Base-by-base conservation (phyloP, 2,329 filamentous ascomycete genomes). In the Venturia pyrina region DNA sequence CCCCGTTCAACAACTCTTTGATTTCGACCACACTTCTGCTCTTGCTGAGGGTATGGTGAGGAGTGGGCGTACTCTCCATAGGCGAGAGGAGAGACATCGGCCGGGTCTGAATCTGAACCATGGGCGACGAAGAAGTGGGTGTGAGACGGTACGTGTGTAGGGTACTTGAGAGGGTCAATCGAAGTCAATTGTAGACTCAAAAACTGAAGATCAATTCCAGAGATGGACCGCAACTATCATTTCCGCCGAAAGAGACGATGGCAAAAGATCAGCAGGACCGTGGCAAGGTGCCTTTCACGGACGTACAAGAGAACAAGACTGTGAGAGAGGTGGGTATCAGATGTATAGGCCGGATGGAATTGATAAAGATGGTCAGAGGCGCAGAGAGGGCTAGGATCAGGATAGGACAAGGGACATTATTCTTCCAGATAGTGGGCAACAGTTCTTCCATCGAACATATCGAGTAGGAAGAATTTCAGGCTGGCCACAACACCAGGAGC, bases 21-120 rank as follows among this genome's bases (percentile, higher is more conserved):
- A 66, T 66, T 21, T 63, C 65, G 24, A 66, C 46, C n/a, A 53
- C 46, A 34, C 65, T 66, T 46, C 64, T 21, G 34, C 53, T 66
- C 41, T 66, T 66, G 17, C 17, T 19, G 44, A 65, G 63, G 2
- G 50, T 43, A 28, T 53, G 62, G 40, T 37, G 50, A 24, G 63
- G 48, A 21, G 50, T 17, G n/a, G 63, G 63, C 37, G 63, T 34
- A 32, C 53, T 59, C n/a, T 65, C 63, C 48, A 65, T 37, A 1
- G 59, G 32, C 34, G 53, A 15, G 32, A 59, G 34, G 50, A 34
- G n/a, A 10, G 53, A 40, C 63, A 59, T 57, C 7, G 60, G 60
- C 11, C 37, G 43, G 21, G 43, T 46, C n/a, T 34, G 60, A 40
- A 41, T 19, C 37, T n/a, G 37, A 44, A 62, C 60, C 60, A 62